Evolutionary conservation across 2,329 filamentous ascomycete genomes (phyloP).

Genomic region (Paecilomyces sp.): DNA sequence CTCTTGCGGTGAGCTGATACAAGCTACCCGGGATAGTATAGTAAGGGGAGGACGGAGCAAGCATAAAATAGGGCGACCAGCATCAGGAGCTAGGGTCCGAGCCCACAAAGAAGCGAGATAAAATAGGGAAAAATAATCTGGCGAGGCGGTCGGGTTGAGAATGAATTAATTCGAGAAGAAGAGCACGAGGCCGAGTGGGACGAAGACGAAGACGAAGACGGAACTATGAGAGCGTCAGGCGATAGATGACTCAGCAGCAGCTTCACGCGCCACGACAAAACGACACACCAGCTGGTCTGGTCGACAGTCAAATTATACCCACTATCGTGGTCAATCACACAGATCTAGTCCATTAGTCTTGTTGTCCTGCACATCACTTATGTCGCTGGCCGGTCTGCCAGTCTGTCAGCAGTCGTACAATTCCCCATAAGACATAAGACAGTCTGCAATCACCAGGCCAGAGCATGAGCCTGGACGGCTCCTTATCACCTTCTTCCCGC

Average conservation of each 20-base stretch:
- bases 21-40: neutral
- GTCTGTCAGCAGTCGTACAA: neutral
- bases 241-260: constrained; percentile 29
- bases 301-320: neutral
- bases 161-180: neutral
- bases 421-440: neutral
- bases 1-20: neutral
- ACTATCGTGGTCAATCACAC: neutral
- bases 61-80: neutral
- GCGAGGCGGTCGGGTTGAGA: neutral
- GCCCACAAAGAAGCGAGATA: neutral
- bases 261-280: neutral
- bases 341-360: neutral
- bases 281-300: neutral
- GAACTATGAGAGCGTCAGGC: constrained; percentile 12
- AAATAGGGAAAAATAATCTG: neutral
- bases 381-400: neutral
- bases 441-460: neutral
- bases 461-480: neutral
- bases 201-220: neutral
- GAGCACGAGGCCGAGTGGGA: neutral
- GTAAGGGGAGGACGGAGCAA: neutral
- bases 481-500: neutral
- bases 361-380: neutral
- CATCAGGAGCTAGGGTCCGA: neutral